Base-by-base conservation (phyloP, 2,329 filamentous ascomycete genomes). In the Colletotrichum tofieldiae region DNA sequence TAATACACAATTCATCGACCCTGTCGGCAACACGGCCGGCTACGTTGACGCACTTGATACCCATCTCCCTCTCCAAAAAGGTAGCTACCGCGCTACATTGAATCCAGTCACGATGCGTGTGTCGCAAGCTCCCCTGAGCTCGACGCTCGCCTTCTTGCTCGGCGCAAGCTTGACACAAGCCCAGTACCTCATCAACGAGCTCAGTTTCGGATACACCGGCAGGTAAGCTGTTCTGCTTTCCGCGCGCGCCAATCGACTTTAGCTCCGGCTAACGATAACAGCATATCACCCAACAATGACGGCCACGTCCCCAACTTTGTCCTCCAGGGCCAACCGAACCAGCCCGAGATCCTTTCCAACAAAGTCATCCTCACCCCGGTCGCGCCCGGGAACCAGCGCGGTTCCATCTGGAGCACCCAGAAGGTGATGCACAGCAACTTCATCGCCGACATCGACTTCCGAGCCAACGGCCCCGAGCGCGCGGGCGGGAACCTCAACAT, bases 281-380 rank as follows among this genome's bases (percentile, higher is more conserved):
- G 73, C 65, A 72, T 75, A 67, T 71, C 61, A 56, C 72, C 58
- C 55, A 66, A 67, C 62, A 72, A 67, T 41, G 72, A 72, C 39
- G 73, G 71, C 56, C 54, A 66, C 29, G 83, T 92, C 61, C 88
- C 89, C 73, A 83, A 88, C 79, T 92, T 89, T 79, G 80, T 82
- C 70, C 81, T 90, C 73, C 83, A 86, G 67, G 90, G 90, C 79
- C 85, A 84, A 55, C 94, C 90, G 37, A 80, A 84, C 74, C 76
- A 82, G 45, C 90, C 90, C 75, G 89, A 93, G 78, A 82, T 93
- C 72, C 90, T 98, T 72, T 97, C 95, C 76, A 96, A 98, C 86
- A 94, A 95, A 81, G 80, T 98, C 72, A 93, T 99, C 80, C 89
- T 99, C 69, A 99, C 96, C 1, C 96, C 96, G 14, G 92, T 95